Evolutionary conservation across 106 monocot genomes (phyloP).

Genomic region (Dendrobium catenatum): DNA sequence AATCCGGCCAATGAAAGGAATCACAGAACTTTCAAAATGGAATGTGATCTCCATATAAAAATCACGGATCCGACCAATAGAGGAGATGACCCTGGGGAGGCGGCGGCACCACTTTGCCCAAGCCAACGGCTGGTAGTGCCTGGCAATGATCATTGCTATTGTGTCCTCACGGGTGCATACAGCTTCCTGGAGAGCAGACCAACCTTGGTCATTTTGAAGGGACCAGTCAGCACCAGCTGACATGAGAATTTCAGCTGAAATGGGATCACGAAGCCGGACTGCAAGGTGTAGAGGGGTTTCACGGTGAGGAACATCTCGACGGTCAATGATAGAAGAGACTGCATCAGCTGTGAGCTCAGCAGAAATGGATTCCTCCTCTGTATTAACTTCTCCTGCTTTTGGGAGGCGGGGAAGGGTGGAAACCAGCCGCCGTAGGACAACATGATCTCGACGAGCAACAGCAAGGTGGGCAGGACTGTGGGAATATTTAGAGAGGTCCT

Average conservation of each 20-base stretch:
- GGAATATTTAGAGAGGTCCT: constrained; percentile 66
- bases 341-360: constrained; percentile 63
- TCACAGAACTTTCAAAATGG: constrained; percentile 97
- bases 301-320: constrained; percentile 80
- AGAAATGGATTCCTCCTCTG: constrained; percentile 65
- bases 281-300: constrained; percentile 99
- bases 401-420: constrained; percentile 68
- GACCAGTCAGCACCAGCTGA: constrained; percentile 97
- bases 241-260: constrained; percentile 89
- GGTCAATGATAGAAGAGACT: constrained; percentile 72
- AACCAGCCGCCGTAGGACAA: constrained; percentile 56
- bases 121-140: constrained; percentile 94
- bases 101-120: constrained; percentile 99
- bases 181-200: constrained; percentile 94
- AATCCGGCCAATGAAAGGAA: constrained; percentile 86
- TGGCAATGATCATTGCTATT: constrained; percentile 74
- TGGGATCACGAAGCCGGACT: constrained; percentile 72
- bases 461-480: constrained; percentile 88
- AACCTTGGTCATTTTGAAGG: constrained; percentile 90
- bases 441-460: constrained; percentile 69
- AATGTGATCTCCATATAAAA: constrained; percentile 99
- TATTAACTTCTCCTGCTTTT: constrained; percentile 67
- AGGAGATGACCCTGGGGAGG: constrained; percentile 73
- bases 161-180: constrained; percentile 83
- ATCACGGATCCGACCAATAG: constrained; percentile 66